Conservation (phyloP, 2,329 filamentous ascomycete genomes). For the Coniochaeta prunicola region DNA sequence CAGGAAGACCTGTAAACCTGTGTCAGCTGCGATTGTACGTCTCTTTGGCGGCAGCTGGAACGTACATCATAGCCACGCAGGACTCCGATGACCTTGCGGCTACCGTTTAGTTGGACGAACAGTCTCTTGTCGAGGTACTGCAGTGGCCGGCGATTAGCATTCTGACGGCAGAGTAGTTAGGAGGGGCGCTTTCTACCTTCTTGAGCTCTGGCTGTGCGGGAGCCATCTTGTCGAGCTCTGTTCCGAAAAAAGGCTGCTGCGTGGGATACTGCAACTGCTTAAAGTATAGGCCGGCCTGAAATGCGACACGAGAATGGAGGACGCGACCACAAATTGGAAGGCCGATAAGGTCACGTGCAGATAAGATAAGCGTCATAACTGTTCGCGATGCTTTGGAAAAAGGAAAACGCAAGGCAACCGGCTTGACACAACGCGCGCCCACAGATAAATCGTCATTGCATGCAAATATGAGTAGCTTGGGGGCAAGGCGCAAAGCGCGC, state of each 20-base stretch:
- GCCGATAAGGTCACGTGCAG: constrained; percentile 36
- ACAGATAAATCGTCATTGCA: not conserved
- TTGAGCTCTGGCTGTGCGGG: constrained; percentile 98
- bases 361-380: constrained; percentile 32
- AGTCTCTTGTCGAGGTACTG: constrained; percentile 99
- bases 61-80: constrained; percentile 93
- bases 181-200: constrained; percentile 55
- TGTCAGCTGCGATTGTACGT: not conserved
- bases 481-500: constrained; percentile 60
- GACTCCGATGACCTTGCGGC: constrained; percentile 91
- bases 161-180: not conserved
- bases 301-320: not conserved
- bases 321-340: constrained; percentile 7
- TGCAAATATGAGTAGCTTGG: constrained; percentile 44
- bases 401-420: not conserved
- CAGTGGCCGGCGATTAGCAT: constrained; percentile 7
- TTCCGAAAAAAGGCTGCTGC: not conserved
- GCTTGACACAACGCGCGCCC: not conserved
- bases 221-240: constrained; percentile 62
- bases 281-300: not conserved
- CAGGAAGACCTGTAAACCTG: constrained; percentile 69
- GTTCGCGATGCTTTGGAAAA: not conserved
- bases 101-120: constrained; percentile 96
- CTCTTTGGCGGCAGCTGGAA: constrained; percentile 2
- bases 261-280: not conserved